Evolutionary conservation across 768 basidiomycete genomes (phyloP).

Genomic region (Kwoniella pini): DNA sequence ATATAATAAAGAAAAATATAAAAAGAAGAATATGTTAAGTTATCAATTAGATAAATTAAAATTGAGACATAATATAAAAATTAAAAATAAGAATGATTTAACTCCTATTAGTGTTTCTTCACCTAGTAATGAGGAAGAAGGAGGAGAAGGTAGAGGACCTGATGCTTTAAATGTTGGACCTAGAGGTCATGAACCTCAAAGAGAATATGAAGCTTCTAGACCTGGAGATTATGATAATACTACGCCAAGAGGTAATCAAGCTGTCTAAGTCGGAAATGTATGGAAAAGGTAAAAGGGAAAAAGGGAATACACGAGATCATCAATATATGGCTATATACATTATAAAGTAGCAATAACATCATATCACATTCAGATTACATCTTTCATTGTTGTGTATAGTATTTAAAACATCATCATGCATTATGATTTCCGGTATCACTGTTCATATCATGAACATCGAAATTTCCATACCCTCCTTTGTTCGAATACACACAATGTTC

Average conservation of each 20-base stretch:
- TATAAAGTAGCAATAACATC: too few species aligned
- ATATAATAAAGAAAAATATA: background rate
- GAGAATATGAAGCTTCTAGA: slow-evolving; percentile 46
- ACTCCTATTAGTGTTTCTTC: slow-evolving; percentile 12
- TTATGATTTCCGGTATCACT: too few species aligned
- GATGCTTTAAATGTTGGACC: slow-evolving; percentile 42
- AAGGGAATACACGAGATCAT: too few species aligned
- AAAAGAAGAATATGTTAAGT: slow-evolving; percentile 4
- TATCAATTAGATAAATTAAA: slow-evolving; percentile 24
- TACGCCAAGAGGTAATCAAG: background rate
- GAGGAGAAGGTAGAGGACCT: slow-evolving; percentile 26
- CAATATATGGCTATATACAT: too few species aligned
- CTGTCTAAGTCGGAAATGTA: background rate
- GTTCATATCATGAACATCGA: too few species aligned
- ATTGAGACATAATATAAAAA: slow-evolving; percentile 12
- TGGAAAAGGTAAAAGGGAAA: too few species aligned
- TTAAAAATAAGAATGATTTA: background rate
- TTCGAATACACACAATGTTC: background rate
- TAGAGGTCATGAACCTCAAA: slow-evolving; percentile 31
- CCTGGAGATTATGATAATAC: slow-evolving; percentile 32
- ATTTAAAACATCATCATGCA: too few species aligned
- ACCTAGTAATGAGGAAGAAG: background rate
- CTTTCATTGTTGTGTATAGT: too few species aligned
- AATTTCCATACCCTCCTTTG: background rate
- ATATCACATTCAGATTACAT: too few species aligned